Evolutionary conservation across 169 alveolate genomes (phyloP).

Genomic region (Babesia divergens): DNA sequence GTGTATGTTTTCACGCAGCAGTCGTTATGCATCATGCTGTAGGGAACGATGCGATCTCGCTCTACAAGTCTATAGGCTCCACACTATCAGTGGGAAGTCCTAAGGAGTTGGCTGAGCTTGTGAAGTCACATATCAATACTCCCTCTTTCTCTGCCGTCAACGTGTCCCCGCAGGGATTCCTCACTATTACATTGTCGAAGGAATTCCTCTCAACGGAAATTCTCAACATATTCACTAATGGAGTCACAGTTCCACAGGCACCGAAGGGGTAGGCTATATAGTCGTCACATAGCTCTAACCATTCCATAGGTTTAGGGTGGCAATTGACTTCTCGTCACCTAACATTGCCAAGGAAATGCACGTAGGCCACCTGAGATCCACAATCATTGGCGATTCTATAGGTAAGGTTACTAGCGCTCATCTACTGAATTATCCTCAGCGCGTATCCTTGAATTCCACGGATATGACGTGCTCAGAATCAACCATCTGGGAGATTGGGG

Average conservation of each 20-base stretch:
- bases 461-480: slow-evolving; percentile 83
- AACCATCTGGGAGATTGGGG: slow-evolving; percentile 99
- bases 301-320: slow-evolving; percentile 63
- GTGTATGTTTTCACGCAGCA: slow-evolving; percentile 40
- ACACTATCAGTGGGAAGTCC: slow-evolving; percentile 69
- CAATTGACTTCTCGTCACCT: slow-evolving; percentile 98
- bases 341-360: slow-evolving; percentile 99
- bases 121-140: slow-evolving; percentile 66
- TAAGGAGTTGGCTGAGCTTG: slow-evolving; percentile 71
- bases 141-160: slow-evolving; percentile 68
- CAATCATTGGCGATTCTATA: slow-evolving; percentile 95
- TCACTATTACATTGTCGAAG: slow-evolving; percentile 59
- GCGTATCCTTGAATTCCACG: slow-evolving; percentile 70
- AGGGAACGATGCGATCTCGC: slow-evolving; percentile 77
- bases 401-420: slow-evolving; percentile 67
- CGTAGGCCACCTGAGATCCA: slow-evolving; percentile 98
- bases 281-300: background rate
- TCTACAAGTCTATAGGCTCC: slow-evolving; percentile 69
- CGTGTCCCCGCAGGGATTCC: slow-evolving; percentile 80
- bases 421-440: background rate
- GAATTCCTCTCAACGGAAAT: slow-evolving; percentile 57
- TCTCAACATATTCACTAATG: slow-evolving; percentile 41
- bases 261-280: slow-evolving; percentile 36
- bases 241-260: slow-evolving; percentile 52
- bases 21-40: background rate